Base-by-base conservation (phyloP, 108 stramenopile genomes). In the Cyclostephanos invisitatus region DNA sequence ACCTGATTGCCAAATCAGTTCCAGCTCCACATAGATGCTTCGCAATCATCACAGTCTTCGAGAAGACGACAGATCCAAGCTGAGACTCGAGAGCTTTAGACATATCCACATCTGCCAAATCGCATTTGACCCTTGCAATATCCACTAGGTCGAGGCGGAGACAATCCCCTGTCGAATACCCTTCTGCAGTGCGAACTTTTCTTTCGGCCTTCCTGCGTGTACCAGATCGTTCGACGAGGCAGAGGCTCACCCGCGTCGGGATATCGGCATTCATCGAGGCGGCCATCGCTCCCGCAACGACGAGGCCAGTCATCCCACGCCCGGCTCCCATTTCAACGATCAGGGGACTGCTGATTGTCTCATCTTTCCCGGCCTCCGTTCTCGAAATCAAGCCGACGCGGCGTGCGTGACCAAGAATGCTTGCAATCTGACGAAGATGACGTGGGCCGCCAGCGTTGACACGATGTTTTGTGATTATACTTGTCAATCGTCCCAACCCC, bases 301-400 rank as follows among this genome's bases (percentile, higher is more conserved):
- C 83, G 24, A 95, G 59, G 8, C 93, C 93, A 2, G 84, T 75
- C 84, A 91, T 92, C 0, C 91, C 93, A 38, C 93, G 75, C 12
- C 93, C 93, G 37, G 93, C 93, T 17, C 93, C 93, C 84, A 95
- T 86, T 75, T 95, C 93, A 49, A 95, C 51, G 18, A 81, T 37
- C 14, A 77, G 17, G 2, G 68, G 44, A 62, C 70, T 18, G 1
- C 48, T 64, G 17, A 15, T 21, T 40, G 27, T 18, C 35, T 56
- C 54, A 2, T 17, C 11, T 11, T 27, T 24, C 38, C 15, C 25
- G 2, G 59, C 32, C 32, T 37, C 36, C 8, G 53, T 46, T 35
- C 60, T 48, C 66, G 85, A 65, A n/a, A 87, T 59, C 50, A 83
- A 75, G 3, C 56, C 62, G 27, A 80, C 68, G 2, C 62, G 47